Percentiles rank a stretch among this genome's conserved stretches.
These are phyloP conservation scores for Toxoplasma gondii DNA, from an alignment of 169 alveolate genomes.

Conservation along the genomic window DNA sequence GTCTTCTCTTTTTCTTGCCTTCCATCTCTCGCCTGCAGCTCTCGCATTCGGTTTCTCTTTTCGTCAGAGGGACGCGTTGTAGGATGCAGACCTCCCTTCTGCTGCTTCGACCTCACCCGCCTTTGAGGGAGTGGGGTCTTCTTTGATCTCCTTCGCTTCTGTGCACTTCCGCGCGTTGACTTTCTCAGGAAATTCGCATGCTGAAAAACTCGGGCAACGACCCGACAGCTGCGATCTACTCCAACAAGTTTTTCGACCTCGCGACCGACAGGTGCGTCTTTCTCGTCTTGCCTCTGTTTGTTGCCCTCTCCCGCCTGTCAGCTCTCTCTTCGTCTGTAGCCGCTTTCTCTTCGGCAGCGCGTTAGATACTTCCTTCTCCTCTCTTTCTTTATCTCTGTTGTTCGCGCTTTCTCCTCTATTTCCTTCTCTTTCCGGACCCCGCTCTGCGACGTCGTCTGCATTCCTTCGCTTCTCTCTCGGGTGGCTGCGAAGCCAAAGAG, in stretches of 20 bases:
- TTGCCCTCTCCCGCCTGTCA: not conserved
- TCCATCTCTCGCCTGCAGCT: not conserved
- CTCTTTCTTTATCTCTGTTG: too few relatives aligned
- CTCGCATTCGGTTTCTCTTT: not conserved
- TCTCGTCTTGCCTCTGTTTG: not conserved
- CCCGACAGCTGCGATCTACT: not conserved
- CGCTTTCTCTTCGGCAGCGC: too few relatives aligned
- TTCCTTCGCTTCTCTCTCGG: too few relatives aligned
- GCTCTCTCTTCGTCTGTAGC: not conserved
- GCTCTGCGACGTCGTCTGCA: too few relatives aligned
- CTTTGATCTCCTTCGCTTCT: not conserved
- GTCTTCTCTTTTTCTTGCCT: constrained; percentile 4
- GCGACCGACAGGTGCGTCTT: not conserved
- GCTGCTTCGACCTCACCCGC: not conserved
- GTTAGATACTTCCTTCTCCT: too few relatives aligned
- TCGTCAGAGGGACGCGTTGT: not conserved
- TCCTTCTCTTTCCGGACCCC: too few relatives aligned
- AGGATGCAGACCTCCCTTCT: not conserved
- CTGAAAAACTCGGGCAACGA: not conserved
- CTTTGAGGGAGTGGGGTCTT: not conserved
- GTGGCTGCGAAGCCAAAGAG: too few relatives aligned
- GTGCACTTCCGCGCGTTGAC: not conserved
- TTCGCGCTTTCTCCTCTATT: too few relatives aligned
- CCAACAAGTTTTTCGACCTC: not conserved
- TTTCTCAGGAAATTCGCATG: constrained; percentile 5